These are phyloP conservation scores for Coemansia sp. DNA, from an alignment of 192 early-diverging fungal genomes.

Conservation along the genomic window DNA sequence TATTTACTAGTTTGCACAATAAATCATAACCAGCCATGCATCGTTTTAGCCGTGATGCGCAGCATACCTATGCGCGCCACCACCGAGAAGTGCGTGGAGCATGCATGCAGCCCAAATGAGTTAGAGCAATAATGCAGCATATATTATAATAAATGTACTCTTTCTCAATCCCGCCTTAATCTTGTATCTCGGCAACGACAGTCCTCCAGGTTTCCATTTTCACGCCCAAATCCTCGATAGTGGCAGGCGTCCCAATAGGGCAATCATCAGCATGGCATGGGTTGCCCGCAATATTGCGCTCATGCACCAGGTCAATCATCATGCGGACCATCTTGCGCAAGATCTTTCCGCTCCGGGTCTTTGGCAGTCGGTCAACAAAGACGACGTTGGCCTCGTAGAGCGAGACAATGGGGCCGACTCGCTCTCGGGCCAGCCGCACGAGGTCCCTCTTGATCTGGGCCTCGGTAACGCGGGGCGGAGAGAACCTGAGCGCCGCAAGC, in stretches of 20 bases:
- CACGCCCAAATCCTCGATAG: constrained; percentile 77
- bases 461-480: neutral
- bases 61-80: neutral
- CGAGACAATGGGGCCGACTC: constrained; percentile 84
- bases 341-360: constrained; percentile 87
- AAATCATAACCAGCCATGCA: neutral
- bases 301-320: constrained; percentile 69
- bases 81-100: neutral
- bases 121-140: neutral
- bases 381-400: constrained; percentile 69
- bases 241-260: constrained; percentile 66
- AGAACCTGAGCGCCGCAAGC: constrained; percentile 56
- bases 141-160: neutral
- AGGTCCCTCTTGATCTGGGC: constrained; percentile 57
- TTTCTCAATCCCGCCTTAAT: neutral
- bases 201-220: constrained; percentile 54
- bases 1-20: too few species aligned
- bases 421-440: constrained; percentile 61
- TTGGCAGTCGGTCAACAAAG: constrained; percentile 74
- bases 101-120: neutral
- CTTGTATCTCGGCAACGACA: constrained; percentile 7
- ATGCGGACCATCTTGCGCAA: constrained; percentile 74
- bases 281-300: constrained; percentile 19
- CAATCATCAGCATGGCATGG: constrained; percentile 19
- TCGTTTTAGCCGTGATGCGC: constrained; percentile 1